Base-by-base conservation (phyloP, 176 grass and related monocot genomes). In the Carex littledalei region DNA sequence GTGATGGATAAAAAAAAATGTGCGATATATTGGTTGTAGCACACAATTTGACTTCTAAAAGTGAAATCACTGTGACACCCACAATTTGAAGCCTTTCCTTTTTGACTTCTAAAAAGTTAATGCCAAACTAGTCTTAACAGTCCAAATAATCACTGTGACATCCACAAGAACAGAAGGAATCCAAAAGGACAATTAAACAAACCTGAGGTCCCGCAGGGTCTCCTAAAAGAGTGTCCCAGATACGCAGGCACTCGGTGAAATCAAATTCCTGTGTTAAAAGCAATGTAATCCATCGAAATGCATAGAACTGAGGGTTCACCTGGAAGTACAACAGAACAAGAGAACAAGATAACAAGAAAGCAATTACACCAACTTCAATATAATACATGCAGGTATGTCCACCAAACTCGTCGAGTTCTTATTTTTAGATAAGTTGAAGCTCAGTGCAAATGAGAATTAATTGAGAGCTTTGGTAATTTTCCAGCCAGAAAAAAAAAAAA, bases 251-350 rank as follows among this genome's bases (percentile, higher is more conserved):
- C 49, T 95, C 93, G 3, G 65, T 85, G 84, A 99, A 95, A 52
- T 92, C 83, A 85, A 99, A 99, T 81, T 99, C 96, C 70, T 95
- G 96, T 14, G 93, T 99, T 84, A 99, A 74, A 60, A 99, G 87
- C 61, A 99, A 84, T 18, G 96, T 94, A 75, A 99, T 99, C 96
- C 96, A 99, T 92, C 96, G 92, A 86, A 99, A 99, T 86, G 96
- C 96, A 79, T 99, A 95, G 76, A 99, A 95, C 72, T 95, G 96
- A 7, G 93, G 91, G 86, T 94, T 99, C 78, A 99, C 96, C 96
- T 99, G 90, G 32, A 69, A 89, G 49, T 3, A 55, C 22, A 15
- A 29, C 24, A 68, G 17, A 77, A 72, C 15, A 22, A 68, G 35
- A 68, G 17, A 77, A 72, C 15, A 22, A 68, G 35, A 83, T 14